A percentile compares a stretch with the other conserved stretches of the same genome.
phyloP scores from a whole-genome alignment of 805 yeast species.

The Lipomyces lipofer region DNA sequence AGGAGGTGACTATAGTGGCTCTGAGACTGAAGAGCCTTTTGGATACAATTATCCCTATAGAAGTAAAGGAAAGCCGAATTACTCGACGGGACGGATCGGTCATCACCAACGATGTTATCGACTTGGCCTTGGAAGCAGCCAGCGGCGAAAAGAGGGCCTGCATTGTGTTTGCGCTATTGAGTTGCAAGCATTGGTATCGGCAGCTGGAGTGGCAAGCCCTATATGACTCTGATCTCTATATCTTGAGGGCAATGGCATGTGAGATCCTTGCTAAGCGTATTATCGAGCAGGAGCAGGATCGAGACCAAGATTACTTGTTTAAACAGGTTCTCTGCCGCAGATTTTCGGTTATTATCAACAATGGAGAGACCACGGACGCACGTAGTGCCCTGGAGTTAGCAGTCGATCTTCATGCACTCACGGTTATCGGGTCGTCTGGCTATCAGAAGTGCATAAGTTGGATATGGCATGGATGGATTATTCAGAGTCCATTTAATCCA shows the following conservation, averaged over 20 bases:
- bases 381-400: constrained; percentile 81
- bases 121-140: constrained; percentile 68
- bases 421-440: constrained; percentile 75
- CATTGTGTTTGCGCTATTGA: constrained; percentile 67
- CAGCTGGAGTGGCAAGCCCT: constrained; percentile 59
- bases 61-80: constrained; percentile 53
- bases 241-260: constrained; percentile 65
- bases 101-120: constrained; percentile 57
- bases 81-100: constrained; percentile 56
- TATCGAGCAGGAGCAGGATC: constrained; percentile 57
- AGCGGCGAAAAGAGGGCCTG: constrained; percentile 74
- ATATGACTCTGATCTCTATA: constrained; percentile 64
- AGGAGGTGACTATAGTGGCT: constrained; percentile 57
- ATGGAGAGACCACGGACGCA: constrained; percentile 57
- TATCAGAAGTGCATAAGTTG: constrained; percentile 84
- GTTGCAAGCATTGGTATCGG: constrained; percentile 78
- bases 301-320: constrained; percentile 48
- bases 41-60: constrained; percentile 69
- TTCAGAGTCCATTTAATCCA: constrained; percentile 71
- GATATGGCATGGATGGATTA: constrained; percentile 93
- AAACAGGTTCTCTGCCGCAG: constrained; percentile 71
- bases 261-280: constrained; percentile 68
- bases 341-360: constrained; percentile 58
- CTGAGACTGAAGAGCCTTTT: constrained; percentile 70
- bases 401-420: constrained; percentile 78